Evolutionary conservation across 805 yeast species (phyloP), one percentile per base, ranked within the genome.

Genomic region (Cyberlindnera euphorbiiphila): DNA sequence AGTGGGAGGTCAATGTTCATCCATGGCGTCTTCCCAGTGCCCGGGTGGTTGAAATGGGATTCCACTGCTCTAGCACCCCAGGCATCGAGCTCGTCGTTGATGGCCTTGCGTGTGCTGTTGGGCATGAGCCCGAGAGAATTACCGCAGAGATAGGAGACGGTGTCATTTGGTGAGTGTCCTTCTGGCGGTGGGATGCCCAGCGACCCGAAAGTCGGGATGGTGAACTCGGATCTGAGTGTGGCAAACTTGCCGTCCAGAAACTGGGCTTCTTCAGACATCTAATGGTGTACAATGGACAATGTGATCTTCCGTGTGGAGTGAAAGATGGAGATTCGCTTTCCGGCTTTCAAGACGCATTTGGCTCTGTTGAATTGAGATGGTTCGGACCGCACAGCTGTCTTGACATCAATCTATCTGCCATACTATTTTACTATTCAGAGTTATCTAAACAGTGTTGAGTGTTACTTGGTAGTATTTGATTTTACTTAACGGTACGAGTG

Each of bases 71-170:
- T 65, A 19, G 59, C 66, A 21, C 76, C 68, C 98, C 98, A 89
- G 0, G 93, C 95, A 46, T 78, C 73, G 33, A 89, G 64, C 59
- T 89, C 97, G 27, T 65, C 69, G 33, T 61, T 60, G 12, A 89
- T 64, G 12, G 84, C 83, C 6, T 47, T 45, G 23, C 74, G 65
- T 0, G 89, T 79, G 7, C 65, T 54, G 34, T 61, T 65, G 0
- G 98, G 97, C 89, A 87, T 84, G 42, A 89, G 63, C 0, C 98
- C 98, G 6, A 89, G 73, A n/a, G 96, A 86, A 64, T 89, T 91
- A 3, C 98, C 98, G 61, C 96, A 87, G 32, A 89, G 66, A 56
- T 89, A 91, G 16, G 72, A 66, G 10, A 74, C 65, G 8, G 49
- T 43, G 19, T 51, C 47, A 32, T 30, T 18, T 3, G 33, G 33